Base-by-base conservation (phyloP, 345 rosid species). In the Brassica cretica region DNA sequence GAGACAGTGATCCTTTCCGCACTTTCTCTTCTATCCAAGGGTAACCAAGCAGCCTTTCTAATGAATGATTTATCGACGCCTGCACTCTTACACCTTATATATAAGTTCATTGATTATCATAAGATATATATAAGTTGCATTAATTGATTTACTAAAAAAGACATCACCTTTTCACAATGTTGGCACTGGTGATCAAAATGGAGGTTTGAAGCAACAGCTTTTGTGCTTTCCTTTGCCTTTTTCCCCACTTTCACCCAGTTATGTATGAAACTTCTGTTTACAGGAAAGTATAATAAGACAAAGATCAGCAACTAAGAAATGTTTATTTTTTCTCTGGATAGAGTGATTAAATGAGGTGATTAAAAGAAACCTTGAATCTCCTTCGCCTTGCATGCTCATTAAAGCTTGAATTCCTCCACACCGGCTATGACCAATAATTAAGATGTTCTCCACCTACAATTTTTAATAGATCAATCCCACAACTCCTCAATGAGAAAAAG, bases 361-460 rank as follows among this genome's bases (percentile, higher is more conserved):
- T 15, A 59, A 49, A 29, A 91, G 61, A 60, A 39, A 91, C 99
- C 99, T 93, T 74, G 96, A 82, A 66, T 89, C 89, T 37, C 14
- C 89, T 84, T 86, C 89, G 24, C 83, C 97, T 60, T 84, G 81
- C 97, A 93, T 88, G 71, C 92, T 81, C 98, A 95, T 93, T 58
- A 95, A 91, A 24, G 97, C 98, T 39, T 84, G 96, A 72, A 95
- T 95, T 71, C 98, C 99, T 72, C 99, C 97, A 39, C 99, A 95
- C 24, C 92, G 70, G 85, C 99, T 95, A 84, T 95, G 98, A 71
- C 99, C 98, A 66, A 90, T 62, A 15, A 93, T 86, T 70, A 95
- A 85, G 79, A 95, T 87, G 81, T 95, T 93, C 81, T 88, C 91
- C 68, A 95, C 98, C 98, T 95, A 90, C 75, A 32, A n/a, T 12